Evolutionary conservation across 352 stramenopile species (phyloP).

Genomic region (Globisporangium ultimum): DNA sequence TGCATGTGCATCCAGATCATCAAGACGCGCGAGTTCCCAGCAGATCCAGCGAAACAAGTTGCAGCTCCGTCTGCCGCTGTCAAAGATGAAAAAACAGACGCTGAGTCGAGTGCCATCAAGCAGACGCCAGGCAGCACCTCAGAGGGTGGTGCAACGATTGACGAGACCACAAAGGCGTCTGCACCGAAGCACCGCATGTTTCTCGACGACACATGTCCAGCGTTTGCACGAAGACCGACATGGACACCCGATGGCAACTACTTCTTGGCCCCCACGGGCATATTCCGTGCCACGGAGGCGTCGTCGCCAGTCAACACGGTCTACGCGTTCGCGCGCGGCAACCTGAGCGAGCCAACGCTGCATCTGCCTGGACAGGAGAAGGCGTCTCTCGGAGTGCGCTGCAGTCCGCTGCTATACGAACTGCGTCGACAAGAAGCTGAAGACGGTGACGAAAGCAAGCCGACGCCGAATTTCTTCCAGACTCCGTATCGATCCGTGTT

Average conservation of each 20-base stretch:
- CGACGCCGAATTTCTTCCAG: constrained; percentile 70
- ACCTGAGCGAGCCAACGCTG: constrained; percentile 89
- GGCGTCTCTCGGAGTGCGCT: constrained; percentile 90
- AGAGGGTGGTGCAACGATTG: constrained; percentile 4
- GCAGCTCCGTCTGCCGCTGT: too few relatives aligned
- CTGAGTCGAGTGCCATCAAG: too few relatives aligned
- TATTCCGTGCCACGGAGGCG: constrained; percentile 48
- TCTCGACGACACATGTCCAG: constrained; percentile 92
- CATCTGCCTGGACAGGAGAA: constrained; percentile 93
- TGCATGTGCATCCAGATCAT: constrained; percentile 73
- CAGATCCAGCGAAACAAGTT: not conserved
- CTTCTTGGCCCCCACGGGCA: constrained; percentile 85
- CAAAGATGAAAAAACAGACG: too few relatives aligned
- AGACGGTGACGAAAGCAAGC: not conserved
- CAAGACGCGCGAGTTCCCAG: constrained; percentile 68
- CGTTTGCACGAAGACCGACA: constrained; percentile 90
- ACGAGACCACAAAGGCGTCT: constrained; percentile 4
- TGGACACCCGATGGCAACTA: constrained; percentile 94
- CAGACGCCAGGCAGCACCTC: constrained; percentile 6
- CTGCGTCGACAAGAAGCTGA: constrained; percentile 33
- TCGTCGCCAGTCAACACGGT: constrained; percentile 73
- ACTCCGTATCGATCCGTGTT: constrained; percentile 88
- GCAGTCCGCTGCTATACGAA: constrained; percentile 91
- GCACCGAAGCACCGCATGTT: constrained; percentile 86
- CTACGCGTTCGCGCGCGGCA: constrained; percentile 93